These are phyloP conservation scores for Thuja plicata DNA, from an alignment of 83 land plant genomes.

Conservation along the genomic window DNA sequence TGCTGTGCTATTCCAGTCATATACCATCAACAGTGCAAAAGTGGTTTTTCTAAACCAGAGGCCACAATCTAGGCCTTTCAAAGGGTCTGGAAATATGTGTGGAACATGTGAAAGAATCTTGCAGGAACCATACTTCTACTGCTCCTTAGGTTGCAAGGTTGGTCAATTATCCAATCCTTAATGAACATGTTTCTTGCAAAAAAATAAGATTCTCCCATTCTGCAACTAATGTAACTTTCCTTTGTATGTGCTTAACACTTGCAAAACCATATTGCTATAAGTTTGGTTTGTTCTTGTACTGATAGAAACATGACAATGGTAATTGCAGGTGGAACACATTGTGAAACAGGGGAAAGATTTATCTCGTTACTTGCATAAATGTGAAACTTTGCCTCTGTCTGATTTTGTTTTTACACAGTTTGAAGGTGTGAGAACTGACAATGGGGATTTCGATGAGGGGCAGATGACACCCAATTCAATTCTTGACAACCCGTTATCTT, in stretches of 20 bases:
- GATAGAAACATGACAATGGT: neutral
- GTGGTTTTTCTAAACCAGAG: constrained; percentile 74
- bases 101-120: constrained; percentile 66
- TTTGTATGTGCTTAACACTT: neutral
- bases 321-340: constrained; percentile 47
- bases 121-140: constrained; percentile 60
- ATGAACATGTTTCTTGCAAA: neutral
- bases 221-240: neutral
- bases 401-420: constrained; percentile 19
- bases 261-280: neutral
- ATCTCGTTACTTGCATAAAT: constrained; percentile 27
- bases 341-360: constrained; percentile 32
- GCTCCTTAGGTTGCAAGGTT: constrained; percentile 78
- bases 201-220: neutral
- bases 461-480: constrained; percentile 62
- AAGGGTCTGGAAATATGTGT: constrained; percentile 53
- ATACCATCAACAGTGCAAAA: constrained; percentile 72
- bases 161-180: neutral
- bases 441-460: constrained; percentile 45
- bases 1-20: constrained; percentile 36
- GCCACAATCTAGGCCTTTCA: constrained; percentile 58
- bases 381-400: constrained; percentile 31
- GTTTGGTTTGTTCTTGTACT: neutral
- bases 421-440: constrained; percentile 14
- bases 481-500: constrained; percentile 30